Evolutionary conservation across 176 grass and related monocot genomes (phyloP).

Genomic region (Lolium rigidum): DNA sequence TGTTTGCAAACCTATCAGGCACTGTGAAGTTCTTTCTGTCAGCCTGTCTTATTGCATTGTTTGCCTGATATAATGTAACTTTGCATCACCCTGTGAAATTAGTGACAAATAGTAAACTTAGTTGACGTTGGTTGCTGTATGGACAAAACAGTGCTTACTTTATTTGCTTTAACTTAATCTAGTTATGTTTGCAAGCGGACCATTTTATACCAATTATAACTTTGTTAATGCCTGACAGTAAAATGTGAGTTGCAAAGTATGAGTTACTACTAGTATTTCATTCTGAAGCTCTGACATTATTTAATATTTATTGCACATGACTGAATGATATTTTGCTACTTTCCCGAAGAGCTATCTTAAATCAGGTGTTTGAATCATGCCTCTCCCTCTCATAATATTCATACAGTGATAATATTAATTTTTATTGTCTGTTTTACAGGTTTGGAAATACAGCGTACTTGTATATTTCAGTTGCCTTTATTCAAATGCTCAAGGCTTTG

Average conservation of each 20-base stretch:
- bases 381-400: constrained; percentile 22
- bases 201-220: background rate
- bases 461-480: constrained; percentile 97
- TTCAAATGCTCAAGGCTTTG: constrained; percentile 99
- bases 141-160: constrained; percentile 2
- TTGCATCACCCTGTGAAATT: constrained; percentile 24
- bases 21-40: background rate
- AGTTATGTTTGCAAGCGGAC: constrained; percentile 19
- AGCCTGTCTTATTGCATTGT: constrained; percentile 12
- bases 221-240: constrained; percentile 4
- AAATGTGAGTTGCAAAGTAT: background rate
- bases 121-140: constrained; percentile 31
- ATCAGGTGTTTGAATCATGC: background rate
- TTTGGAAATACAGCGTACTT: constrained; percentile 99
- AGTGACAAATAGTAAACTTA: background rate
- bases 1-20: constrained; percentile 24
- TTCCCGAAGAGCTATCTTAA: constrained; percentile 15
- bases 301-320: constrained; percentile 28
- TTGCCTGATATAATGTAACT: constrained; percentile 16
- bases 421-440: constrained; percentile 59
- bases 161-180: background rate
- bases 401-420: background rate
- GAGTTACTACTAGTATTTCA: constrained; percentile 4
- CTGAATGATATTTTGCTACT: constrained; percentile 2
- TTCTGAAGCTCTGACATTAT: background rate